Evolutionary conservation across 2,329 filamentous ascomycete genomes (phyloP), one percentile per base, ranked within the genome.

Genomic region (Penicillium sp.): DNA sequence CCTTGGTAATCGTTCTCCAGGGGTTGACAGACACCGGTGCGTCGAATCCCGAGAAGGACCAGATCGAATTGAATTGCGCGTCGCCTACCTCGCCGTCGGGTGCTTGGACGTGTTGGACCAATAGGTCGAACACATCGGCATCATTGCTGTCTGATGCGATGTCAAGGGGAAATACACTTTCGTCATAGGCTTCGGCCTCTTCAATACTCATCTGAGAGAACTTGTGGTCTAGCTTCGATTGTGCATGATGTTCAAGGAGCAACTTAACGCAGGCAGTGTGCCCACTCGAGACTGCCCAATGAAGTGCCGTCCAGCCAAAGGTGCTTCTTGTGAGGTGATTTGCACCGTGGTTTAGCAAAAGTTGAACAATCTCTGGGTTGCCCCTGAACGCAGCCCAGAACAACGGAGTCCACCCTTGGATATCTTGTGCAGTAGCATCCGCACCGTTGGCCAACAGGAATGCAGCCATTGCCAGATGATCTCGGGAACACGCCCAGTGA

Each of bases 401-500:
- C 15, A 60, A 44, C 5, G 58, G 45, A 11, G 29, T 60, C 50
- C 58, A 55, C 4, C 44, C 26, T 19, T 41, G 44, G 9, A 41
- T 47, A 38, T 60, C 58, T 9, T 60, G 19, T 6, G 31, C 23
- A 44, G 55, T 49, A 13, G 54, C 26, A 13, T 56, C 38, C 1
- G 44, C 64, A 9, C 31, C 31, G 13, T 51, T n/a, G 4, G 44
- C 3, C 5, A 61, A 11, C 5, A 66, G 53, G 3, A 58, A 5
- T 7, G 56, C 29, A 11, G 56, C 50, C 3, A 59, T 8, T 1
- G 30, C 9, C 1, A 21, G 9, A 9, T 64, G 45, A 4, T 56
- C 46, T 9, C 56, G 48, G 1, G 35, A n/a, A 7, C 59, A 60
- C 1, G 64, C 62, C 56, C 51, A 56, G n/a, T 52, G 61, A 13